phyloP scores from a whole-genome alignment of 108 stramenopile genomes.

The Nitzschia sp. region DNA sequence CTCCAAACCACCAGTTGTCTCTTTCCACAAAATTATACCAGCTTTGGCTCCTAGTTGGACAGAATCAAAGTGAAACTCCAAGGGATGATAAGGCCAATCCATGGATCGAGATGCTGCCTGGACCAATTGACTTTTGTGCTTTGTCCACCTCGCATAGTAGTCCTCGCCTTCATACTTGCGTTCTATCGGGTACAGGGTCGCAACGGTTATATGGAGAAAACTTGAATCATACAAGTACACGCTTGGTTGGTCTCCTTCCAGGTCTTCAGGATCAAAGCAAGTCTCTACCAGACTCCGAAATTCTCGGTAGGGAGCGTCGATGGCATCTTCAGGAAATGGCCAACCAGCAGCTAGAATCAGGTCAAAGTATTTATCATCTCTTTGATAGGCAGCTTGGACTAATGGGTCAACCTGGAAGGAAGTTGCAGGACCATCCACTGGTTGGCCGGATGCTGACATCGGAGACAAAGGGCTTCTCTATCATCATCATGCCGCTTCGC shows the following conservation, averaged over 20 bases:
- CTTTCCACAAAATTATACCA: conserved; percentile 54
- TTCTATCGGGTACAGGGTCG: conserved; percentile 33
- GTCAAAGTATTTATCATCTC: conserved; percentile 35
- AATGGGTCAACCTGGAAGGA: conserved; percentile 32
- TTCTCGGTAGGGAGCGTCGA: conserved; percentile 23
- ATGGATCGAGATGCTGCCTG: conserved; percentile 20
- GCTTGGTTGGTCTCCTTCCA: conserved; percentile 2
- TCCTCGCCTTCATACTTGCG: not conserved
- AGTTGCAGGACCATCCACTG: conserved; percentile 36
- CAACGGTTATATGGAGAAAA: conserved; percentile 46
- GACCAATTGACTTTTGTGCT: conserved; percentile 14
- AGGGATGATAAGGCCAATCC: conserved; percentile 44
- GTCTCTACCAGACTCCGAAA: conserved; percentile 24
- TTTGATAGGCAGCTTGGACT: conserved; percentile 6
- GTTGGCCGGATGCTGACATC: not conserved
- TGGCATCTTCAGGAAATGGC: conserved; percentile 8
- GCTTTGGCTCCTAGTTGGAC: conserved; percentile 50
- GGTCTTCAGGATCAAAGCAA: conserved; percentile 33
- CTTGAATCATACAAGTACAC: conserved; percentile 42
- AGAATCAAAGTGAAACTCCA: conserved; percentile 31
- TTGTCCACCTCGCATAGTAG: not conserved
- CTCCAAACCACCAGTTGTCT: conserved; percentile 38
- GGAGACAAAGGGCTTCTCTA: not conserved
- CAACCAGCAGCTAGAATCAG: conserved; percentile 42
- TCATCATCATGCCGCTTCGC: not conserved